phyloP scores from a whole-genome alignment of 306 rosid genomes.

The Cicer yamashitae region DNA sequence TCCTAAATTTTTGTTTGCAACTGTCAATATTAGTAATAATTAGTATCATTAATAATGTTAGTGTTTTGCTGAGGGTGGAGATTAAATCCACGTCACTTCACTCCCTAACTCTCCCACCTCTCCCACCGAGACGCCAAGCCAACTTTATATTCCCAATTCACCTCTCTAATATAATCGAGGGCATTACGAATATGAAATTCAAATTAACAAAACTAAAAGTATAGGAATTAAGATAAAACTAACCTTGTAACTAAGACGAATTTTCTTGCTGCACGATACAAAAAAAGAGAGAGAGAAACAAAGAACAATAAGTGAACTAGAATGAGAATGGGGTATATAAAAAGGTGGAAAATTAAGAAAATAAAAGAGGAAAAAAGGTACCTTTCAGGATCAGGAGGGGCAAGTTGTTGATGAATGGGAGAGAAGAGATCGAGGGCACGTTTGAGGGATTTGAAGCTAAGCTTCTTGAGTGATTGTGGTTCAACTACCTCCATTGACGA shows the following conservation, averaged over 20 bases:
- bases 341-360: background rate
- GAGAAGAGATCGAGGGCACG: conserved; percentile 95
- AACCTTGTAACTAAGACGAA: conserved; percentile 85
- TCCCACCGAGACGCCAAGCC: no score
- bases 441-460: conserved; percentile 90
- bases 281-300: no score
- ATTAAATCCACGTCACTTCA: no score
- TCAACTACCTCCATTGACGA: conserved; percentile 68
- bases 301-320: background rate
- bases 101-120: no score
- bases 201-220: background rate
- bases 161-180: background rate
- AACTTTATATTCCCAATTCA: no score
- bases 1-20: no score
- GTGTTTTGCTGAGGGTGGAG: no score
- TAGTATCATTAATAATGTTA: no score
- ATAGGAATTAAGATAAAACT: conserved; percentile 37
- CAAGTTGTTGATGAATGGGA: conserved; percentile 70
- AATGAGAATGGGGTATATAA: background rate
- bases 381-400: conserved; percentile 81
- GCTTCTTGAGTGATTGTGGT: conserved; percentile 94
- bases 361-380: background rate
- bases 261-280: conserved; percentile 61
- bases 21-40: no score
- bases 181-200: background rate